These are phyloP conservation scores for Fusarium abutilonis DNA, from an alignment of 2,329 filamentous ascomycete genomes.

Conservation along the genomic window DNA sequence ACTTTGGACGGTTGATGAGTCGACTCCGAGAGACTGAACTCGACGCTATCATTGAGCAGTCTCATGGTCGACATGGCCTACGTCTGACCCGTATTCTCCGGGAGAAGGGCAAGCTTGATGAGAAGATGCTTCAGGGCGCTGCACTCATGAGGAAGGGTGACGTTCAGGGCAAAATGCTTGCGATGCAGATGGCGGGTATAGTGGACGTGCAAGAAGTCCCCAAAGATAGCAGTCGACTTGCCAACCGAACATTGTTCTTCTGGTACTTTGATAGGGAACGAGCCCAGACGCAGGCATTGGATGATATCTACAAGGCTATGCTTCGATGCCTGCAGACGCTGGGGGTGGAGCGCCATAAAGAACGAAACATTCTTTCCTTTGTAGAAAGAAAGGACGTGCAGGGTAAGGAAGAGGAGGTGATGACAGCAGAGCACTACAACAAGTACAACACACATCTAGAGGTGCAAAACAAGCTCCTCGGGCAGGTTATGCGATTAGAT, in stretches of 20 bases:
- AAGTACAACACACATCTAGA: slow-evolving; percentile 67
- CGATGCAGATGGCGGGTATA: slow-evolving; percentile 86
- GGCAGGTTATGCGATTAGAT: slow-evolving; percentile 83
- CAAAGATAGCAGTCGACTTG: slow-evolving; percentile 82
- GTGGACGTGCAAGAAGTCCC: slow-evolving; percentile 95
- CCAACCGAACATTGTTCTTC: slow-evolving; percentile 86
- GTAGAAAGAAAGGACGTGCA: slow-evolving; percentile 87
- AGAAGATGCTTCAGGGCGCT: slow-evolving; percentile 83
- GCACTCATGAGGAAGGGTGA: slow-evolving; percentile 87
- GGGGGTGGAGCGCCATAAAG: slow-evolving; percentile 76
- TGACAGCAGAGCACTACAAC: slow-evolving; percentile 78
- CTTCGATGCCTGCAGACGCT: slow-evolving; percentile 83
- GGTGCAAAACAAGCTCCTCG: slow-evolving; percentile 77
- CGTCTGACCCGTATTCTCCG: slow-evolving; percentile 87
- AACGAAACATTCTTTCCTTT: slow-evolving; percentile 79
- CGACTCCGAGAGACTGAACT: slow-evolving; percentile 80
- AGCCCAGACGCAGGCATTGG: slow-evolving; percentile 74
- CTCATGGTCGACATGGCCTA: slow-evolving; percentile 78
- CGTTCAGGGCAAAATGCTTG: slow-evolving; percentile 83
- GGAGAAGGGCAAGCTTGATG: slow-evolving; percentile 91
- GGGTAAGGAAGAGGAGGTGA: slow-evolving; percentile 82
- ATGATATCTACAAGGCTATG: slow-evolving; percentile 91
- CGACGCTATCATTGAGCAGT: slow-evolving; percentile 81
- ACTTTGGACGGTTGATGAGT: slow-evolving; percentile 78
- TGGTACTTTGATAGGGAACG: slow-evolving; percentile 89